Evolutionary conservation across 1,284 basidiomycete species (phyloP), one percentile per base, ranked within the genome.

Genomic region (Malassezia japonica): DNA sequence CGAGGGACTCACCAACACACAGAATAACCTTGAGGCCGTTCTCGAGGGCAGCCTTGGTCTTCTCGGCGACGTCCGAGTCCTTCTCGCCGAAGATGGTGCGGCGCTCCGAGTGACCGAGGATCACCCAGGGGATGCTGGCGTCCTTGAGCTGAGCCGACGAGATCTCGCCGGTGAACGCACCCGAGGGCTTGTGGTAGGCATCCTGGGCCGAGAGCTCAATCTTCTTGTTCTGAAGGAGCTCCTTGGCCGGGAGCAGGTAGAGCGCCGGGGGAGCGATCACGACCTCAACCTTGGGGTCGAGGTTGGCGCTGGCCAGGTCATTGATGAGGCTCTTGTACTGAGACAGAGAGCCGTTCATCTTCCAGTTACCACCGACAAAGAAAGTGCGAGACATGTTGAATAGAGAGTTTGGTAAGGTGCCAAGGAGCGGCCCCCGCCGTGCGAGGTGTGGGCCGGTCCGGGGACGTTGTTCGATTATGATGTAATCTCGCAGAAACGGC

Each of bases 101-200:
- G 62, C 94, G 86, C 76, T 99, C 94, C 40, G 90, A 95, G 79
- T 99, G 92, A 81, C 91, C 92, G 54, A 96, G 81, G 74, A 99
- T 86, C 62, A 95, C 90, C 76, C 87, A 96, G 53, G 86, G 86
- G 61, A 96, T 82, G 3, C 78, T 79, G 16, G 86, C 85, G 71
- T 96, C 89, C 53, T 79, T 80, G 67, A 96, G 81, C 77, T 94
- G 88, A 24, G 48, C 48, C 41, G 69, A 64, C 4, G 64, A 67
- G 29, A 70, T 56, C 49, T 70, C 67, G 24, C 67, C 92, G 9
- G 94, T 98, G 79, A 85, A 99, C 18, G 92, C 92, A 46, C 92
- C 92, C 20, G 82, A 83, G 12, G 80, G 70, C 76, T 89, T 85
- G 74, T 79, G 79, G 79, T 91, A 89, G 64, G 82, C 83, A 78